phyloP scores from a whole-genome alignment of 2,329 filamentous ascomycete species.

The Curvularia sp. region DNA sequence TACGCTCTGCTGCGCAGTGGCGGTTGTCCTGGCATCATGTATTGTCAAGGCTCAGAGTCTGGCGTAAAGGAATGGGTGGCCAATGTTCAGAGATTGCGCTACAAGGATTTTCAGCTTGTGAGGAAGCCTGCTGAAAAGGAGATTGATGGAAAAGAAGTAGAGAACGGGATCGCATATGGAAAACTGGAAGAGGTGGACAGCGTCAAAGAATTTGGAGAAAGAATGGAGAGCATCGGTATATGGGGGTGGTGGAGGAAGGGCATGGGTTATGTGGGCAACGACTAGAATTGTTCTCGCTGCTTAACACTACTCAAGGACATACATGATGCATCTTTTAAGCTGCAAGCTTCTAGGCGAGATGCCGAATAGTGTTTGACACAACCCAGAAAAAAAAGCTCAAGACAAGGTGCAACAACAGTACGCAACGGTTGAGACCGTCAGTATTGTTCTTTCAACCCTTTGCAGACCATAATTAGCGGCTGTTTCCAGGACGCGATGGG shows the following conservation, averaged over 20 bases:
- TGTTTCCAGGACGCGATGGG: background rate
- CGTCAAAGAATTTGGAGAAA: slow-evolving; percentile 68
- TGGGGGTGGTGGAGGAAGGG: slow-evolving; percentile 71
- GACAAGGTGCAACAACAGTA: background rate
- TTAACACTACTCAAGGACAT: background rate
- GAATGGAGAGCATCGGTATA: slow-evolving; percentile 68
- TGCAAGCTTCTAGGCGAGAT: background rate
- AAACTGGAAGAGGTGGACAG: slow-evolving; percentile 65
- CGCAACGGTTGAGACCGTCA: background rate
- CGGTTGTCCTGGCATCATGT: slow-evolving; percentile 78
- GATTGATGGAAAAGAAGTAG: slow-evolving; percentile 3
- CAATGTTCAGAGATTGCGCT: slow-evolving; percentile 68
- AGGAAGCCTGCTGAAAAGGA: slow-evolving; percentile 57
- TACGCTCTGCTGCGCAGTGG: slow-evolving; percentile 72
- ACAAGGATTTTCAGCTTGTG: slow-evolving; percentile 75
- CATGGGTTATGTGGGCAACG: slow-evolving; percentile 63
- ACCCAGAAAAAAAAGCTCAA: background rate
- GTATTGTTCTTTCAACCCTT: background rate
- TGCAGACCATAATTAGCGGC: background rate
- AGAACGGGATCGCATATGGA: slow-evolving; percentile 28
- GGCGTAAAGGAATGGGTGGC: slow-evolving; percentile 70
- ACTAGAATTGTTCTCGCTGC: slow-evolving; percentile 5
- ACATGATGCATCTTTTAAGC: background rate
- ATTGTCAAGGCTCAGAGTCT: slow-evolving; percentile 69
- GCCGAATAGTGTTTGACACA: background rate